Evolutionary conservation across 305 asterid genomes (phyloP), one percentile per base, ranked within the genome.

Genomic region (Fraxinus dipetala): DNA sequence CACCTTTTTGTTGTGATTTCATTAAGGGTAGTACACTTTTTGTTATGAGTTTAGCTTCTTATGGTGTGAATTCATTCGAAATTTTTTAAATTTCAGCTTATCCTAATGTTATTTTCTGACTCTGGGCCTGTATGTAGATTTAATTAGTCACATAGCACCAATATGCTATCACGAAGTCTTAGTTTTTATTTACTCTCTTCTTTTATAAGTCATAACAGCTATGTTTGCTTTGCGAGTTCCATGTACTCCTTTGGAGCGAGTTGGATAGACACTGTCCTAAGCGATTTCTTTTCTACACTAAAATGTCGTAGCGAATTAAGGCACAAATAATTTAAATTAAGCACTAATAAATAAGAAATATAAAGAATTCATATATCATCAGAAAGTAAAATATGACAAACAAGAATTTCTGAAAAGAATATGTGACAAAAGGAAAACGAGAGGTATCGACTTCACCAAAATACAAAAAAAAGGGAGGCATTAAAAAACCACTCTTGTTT

Each of bases 321-420:
- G 13, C 24, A 59, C 11, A 59, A 59, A 59, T 59, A 6, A 20
- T 59, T 59, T 6, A 59, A 65, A 65, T 65, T 65, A 65, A 65
- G 72, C 16, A 65, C 34, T 36, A 72, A 59, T 32, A 11, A 40
- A 14, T 31, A 86, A 84, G 78, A 89, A 86, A 84, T 83, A 85
- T 84, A 91, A 93, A 93, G 97, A 93, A 91, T 90, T 78, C 75
- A 88, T 85, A 87, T 88, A 87, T 87, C 89, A 67, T 77, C 40
- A 63, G 81, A 82, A 85, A 67, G 79, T 45, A 80, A 54, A 83
- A 65, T 80, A 18, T 76, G 70, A 80, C 76, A 72, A 77, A 30
- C 67, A 13, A 82, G 32, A 83, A 84, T 31, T 85, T 78, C 82
- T 80, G 80, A 82, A 84, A 83, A 56, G 65, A 83, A 83, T 77